Conservation (phyloP, 805 yeast species). For the Metschnikowia borealis region DNA sequence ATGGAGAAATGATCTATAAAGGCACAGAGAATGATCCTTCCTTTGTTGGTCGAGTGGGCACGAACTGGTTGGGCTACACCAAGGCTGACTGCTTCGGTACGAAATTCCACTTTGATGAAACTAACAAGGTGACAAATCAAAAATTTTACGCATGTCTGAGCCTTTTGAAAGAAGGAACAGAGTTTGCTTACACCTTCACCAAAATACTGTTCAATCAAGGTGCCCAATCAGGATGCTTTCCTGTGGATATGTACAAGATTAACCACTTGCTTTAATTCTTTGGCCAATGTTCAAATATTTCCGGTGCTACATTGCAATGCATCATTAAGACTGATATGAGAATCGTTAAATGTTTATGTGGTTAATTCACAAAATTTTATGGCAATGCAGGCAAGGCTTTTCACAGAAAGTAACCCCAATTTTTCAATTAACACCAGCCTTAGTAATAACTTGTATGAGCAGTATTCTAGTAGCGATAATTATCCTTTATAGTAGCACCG, state of each 20-base stretch:
- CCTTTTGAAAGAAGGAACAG: background rate
- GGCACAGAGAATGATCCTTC: background rate
- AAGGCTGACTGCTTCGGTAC: background rate
- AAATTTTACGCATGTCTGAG: background rate
- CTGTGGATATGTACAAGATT: background rate
- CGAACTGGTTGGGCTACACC: background rate
- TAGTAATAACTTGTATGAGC: no score
- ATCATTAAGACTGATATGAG: no score
- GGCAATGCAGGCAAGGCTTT: no score
- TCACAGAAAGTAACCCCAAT: no score
- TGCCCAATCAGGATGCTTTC: background rate
- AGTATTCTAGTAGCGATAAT: no score
- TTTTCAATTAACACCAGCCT: no score
- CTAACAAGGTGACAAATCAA: background rate
- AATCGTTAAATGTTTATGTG: no score
- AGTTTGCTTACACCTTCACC: background rate
- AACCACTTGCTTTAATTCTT: no score
- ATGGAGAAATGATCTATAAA: background rate
- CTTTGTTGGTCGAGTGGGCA: background rate
- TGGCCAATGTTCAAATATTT: no score
- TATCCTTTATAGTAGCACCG: no score
- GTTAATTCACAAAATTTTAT: no score
- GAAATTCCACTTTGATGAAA: background rate
- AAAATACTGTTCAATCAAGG: background rate
- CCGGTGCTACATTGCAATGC: no score